These are phyloP conservation scores for Syzygium jambos DNA, from an alignment of 345 rosid genomes.

Conservation along the genomic window DNA sequence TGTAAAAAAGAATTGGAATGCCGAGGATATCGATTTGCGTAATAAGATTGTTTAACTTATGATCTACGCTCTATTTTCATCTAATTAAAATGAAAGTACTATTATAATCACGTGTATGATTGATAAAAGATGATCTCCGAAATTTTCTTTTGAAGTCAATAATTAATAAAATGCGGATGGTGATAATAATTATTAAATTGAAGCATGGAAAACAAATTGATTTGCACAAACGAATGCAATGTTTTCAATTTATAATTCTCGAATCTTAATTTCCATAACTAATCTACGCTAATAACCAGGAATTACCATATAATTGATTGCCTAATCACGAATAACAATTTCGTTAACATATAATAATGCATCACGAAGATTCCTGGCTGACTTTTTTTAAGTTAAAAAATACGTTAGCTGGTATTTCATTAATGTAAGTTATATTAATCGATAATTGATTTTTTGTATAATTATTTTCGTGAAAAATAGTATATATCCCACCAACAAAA, in stretches of 20 bases:
- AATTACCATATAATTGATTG: neutral
- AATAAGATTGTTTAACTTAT: accelerated
- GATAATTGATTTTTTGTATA: neutral
- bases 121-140: accelerated
- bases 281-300: neutral
- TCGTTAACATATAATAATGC: neutral
- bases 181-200: accelerated
- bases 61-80: neutral
- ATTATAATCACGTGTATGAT: neutral
- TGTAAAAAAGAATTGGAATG: neutral
- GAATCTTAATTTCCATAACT: accelerated
- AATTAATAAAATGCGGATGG: accelerated
- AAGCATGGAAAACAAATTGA: accelerated
- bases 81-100: neutral
- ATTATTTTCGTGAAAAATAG: neutral
- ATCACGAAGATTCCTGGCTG: neutral
- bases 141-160: neutral
- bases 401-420: neutral
- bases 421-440: neutral
- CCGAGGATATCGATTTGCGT: neutral
- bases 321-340: neutral
- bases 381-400: neutral
- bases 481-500: neutral
- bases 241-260: neutral
- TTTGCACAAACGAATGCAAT: neutral